A percentile compares a stretch with the other conserved stretches of the same genome.
These are phyloP conservation scores for Cryoendolithus antarcticus DNA, from an alignment of 2,329 filamentous ascomycete genomes.

Conservation along the genomic window DNA sequence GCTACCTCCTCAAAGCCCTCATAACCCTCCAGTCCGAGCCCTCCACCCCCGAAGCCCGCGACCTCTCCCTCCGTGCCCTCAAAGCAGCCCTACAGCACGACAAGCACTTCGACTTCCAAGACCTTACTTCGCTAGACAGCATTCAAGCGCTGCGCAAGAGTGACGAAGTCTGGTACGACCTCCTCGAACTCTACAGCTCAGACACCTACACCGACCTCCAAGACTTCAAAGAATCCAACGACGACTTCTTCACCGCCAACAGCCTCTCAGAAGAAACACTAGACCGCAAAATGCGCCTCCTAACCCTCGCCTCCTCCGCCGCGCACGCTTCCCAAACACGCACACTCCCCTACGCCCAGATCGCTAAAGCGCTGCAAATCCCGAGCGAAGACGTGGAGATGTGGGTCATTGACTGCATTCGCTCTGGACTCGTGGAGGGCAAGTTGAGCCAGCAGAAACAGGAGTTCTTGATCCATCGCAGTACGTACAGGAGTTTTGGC, in stretches of 20 bases:
- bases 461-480: slow-evolving; percentile 90
- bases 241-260: slow-evolving; percentile 69
- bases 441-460: slow-evolving; percentile 87
- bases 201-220: slow-evolving; percentile 92
- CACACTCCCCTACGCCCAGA: slow-evolving; percentile 77
- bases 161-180: slow-evolving; percentile 74
- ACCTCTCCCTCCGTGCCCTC: slow-evolving; percentile 51
- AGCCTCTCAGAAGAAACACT: slow-evolving; percentile 59
- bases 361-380: slow-evolving; percentile 75
- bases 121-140: slow-evolving; percentile 57
- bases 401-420: slow-evolving; percentile 98
- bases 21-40: slow-evolving; percentile 56
- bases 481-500: slow-evolving; percentile 91
- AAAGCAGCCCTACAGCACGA: slow-evolving; percentile 55
- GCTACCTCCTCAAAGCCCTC: slow-evolving; percentile 64
- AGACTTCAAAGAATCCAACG: slow-evolving; percentile 87
- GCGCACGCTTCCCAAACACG: slow-evolving; percentile 65
- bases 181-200: slow-evolving; percentile 89
- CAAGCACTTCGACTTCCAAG: slow-evolving; percentile 60
- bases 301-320: slow-evolving; percentile 83
- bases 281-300: slow-evolving; percentile 88
- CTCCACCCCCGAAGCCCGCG: slow-evolving; percentile 41
- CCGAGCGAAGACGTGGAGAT: slow-evolving; percentile 78
- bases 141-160: slow-evolving; percentile 79
- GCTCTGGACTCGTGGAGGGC: slow-evolving; percentile 87